phyloP scores from a whole-genome alignment of 495 filamentous ascomycete genomes.

The Thozetella sp. region DNA sequence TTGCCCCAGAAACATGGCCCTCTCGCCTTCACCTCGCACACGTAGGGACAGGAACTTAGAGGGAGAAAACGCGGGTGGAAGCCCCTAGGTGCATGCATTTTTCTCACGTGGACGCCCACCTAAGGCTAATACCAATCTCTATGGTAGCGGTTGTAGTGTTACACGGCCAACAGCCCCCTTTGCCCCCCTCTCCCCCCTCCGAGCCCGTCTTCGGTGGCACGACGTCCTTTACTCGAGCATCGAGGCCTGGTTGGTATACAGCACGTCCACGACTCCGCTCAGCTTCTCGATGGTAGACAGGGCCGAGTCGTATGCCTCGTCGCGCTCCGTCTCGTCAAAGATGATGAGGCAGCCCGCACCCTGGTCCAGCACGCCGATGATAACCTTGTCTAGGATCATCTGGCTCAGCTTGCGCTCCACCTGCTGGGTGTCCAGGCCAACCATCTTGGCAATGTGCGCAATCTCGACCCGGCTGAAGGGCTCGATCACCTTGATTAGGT shows the following conservation, averaged over 20 bases:
- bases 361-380: conserved; percentile 95
- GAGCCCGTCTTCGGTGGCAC: no score
- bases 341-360: conserved; percentile 97
- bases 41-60: no score
- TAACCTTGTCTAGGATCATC: conserved; percentile 99
- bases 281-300: conserved; percentile 95
- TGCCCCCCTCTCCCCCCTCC: neutral
- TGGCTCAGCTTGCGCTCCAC: conserved; percentile 97
- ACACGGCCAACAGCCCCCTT: neutral
- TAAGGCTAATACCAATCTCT: neutral
- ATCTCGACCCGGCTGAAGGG: conserved; percentile 97
- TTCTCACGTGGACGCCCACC: neutral
- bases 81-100: neutral
- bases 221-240: conserved; percentile 76
- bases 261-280: conserved; percentile 93
- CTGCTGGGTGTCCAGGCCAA: conserved; percentile 92
- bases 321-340: conserved; percentile 90
- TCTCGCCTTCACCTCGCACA: no score
- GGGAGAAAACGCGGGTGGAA: no score
- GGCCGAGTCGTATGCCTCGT: conserved; percentile 92
- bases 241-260: conserved; percentile 97
- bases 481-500: conserved; percentile 98
- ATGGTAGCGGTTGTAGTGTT: neutral
- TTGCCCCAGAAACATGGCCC: no score
- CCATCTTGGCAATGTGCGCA: conserved; percentile 94